A percentile compares a stretch with the other conserved stretches of the same genome.
Evolutionary conservation across 306 rosid species (phyloP).

Genomic region (Prunus davidiana): DNA sequence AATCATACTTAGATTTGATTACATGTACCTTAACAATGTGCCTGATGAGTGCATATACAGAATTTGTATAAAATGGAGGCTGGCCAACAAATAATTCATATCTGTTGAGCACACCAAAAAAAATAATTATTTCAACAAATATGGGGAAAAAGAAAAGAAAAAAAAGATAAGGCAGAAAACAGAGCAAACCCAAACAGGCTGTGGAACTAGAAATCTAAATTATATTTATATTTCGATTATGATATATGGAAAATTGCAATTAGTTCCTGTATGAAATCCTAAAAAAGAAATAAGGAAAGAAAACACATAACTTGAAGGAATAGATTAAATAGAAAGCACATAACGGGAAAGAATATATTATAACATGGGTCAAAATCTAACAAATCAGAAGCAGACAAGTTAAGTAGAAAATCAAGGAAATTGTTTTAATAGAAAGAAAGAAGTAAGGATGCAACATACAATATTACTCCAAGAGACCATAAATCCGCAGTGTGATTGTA

Average conservation of each 20-base stretch:
- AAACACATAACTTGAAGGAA: neutral
- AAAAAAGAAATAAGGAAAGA: neutral
- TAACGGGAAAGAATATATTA: conserved; percentile 12
- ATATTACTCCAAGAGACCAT: conserved; percentile 97
- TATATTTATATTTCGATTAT: neutral
- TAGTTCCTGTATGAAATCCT: neutral
- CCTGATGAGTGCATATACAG: conserved; percentile 89
- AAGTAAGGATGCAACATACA: conserved; percentile 47
- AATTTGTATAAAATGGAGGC: conserved; percentile 97
- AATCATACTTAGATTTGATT: neutral
- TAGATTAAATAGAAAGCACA: neutral
- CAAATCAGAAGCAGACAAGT: neutral
- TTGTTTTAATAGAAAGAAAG: conserved; percentile 1
- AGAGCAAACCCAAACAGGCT: neutral
- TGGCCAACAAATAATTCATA: conserved; percentile 98
- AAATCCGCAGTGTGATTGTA: conserved; percentile 95
- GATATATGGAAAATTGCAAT: neutral
- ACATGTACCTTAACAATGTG: conserved; percentile 90
- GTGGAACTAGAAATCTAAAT: neutral
- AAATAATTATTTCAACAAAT: conserved; percentile 25
- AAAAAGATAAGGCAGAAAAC: conserved; percentile 9
- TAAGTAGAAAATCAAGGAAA: conserved; percentile 21
- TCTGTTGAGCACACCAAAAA: conserved; percentile 44
- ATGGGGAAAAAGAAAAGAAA: conserved; percentile 9
- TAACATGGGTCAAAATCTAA: conserved; percentile 7